Evolutionary conservation across 2,329 filamentous ascomycete genomes (phyloP), one percentile per base, ranked within the genome.

Genomic region (Cercospora sojina): DNA sequence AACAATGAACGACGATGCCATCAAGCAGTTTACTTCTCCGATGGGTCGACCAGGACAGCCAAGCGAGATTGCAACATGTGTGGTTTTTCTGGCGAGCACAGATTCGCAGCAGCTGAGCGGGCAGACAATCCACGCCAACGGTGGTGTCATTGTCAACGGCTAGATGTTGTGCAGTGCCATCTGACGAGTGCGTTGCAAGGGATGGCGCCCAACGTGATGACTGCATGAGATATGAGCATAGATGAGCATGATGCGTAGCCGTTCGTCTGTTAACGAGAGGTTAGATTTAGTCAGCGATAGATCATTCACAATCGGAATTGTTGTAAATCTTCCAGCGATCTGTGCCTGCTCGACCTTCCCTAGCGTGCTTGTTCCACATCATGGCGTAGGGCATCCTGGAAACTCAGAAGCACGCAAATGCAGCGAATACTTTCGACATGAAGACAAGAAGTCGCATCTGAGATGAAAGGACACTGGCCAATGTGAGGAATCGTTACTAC

Each of bases 31-130:
- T 77, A 84, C 82, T 12, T 86, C 85, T 23, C 91, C 91, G 0
- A 92, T 95, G 82, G 91, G 91, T 3, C 83, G 92, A 20, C 90
- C 91, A 0, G 89, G 87, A 2, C 91, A 95, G 79, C 92, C 91
- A 2, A 91, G 87, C 64, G 92, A 96, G 82, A 90, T 95, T 68
- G 91, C 91, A 0, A 90, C 90, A 0, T 92, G 89, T 73, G 90
- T 93, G 65, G 91, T 95, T 3, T 95, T 95, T 79, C 80, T 96
- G 70, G 91, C 91, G 0, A 89, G 87, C 60, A 81, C 84, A 66
- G 91, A 95, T 76, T 91, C 89, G 75, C 88, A 87, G 57, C 88
- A 87, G 68, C 87, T 95, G 55, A 89, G 86, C 62, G 91, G 92
- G 1, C 91, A 94, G 81, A 84, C 81, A n/a, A 80, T 90, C 59